Percentiles rank a stretch among this genome's conserved stretches.
Conservation (phyloP, 768 basidiomycete species). For the Leccinellum luteum region DNA sequence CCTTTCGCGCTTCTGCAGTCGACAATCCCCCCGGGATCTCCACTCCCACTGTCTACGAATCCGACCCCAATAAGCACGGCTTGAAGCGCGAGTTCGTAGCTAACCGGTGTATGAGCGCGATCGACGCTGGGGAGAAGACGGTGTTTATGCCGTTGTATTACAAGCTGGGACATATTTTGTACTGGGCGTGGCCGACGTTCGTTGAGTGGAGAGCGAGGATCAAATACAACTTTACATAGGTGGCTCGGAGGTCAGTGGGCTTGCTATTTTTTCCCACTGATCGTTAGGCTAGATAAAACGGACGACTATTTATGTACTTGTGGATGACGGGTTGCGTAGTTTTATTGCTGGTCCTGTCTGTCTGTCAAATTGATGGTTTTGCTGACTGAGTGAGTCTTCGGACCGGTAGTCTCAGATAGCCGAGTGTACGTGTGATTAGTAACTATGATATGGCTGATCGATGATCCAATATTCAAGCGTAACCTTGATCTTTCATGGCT, state of each 20-base stretch:
- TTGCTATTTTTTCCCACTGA: not conserved
- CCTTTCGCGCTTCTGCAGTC: conserved; percentile 78
- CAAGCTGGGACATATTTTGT: conserved; percentile 51
- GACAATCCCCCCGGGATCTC: conserved; percentile 41
- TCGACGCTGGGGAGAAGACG: conserved; percentile 54
- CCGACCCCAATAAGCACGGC: conserved; percentile 55
- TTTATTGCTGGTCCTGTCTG: not conserved
- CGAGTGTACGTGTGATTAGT: not conserved
- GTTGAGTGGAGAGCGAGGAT: conserved; percentile 55
- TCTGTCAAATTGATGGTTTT: too few relatives aligned
- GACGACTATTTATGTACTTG: not conserved
- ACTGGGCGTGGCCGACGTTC: conserved; percentile 61
- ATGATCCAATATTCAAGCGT: not conserved
- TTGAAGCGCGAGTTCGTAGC: conserved; percentile 63
- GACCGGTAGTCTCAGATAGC: too few relatives aligned
- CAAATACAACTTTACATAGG: conserved; percentile 64
- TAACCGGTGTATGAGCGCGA: conserved; percentile 51
- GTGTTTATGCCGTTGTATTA: conserved; percentile 57
- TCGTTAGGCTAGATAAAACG: not conserved
- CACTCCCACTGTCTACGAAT: conserved; percentile 37
- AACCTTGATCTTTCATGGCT: conserved; percentile 6
- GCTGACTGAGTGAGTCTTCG: too few relatives aligned
- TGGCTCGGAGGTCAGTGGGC: conserved; percentile 8
- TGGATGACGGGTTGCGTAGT: not conserved
- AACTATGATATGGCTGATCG: not conserved